Evolutionary conservation across 1,139 yeast genomes (phyloP).

Genomic region (Scheffersomyces segobiensis): DNA sequence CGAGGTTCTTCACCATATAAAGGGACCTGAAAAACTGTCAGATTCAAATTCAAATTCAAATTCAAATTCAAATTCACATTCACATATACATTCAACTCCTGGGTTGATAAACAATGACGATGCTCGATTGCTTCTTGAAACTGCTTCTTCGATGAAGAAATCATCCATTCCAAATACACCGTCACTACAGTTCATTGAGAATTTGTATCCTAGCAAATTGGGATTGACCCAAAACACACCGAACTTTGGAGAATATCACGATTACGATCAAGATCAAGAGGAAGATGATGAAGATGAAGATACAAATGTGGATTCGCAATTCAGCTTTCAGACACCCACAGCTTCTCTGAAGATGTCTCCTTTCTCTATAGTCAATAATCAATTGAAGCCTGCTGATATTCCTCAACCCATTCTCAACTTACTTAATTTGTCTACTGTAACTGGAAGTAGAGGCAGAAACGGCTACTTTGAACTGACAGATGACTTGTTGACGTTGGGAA

Average conservation of each 20-base stretch:
- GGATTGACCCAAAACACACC: slow-evolving; percentile 1
- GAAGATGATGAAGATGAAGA: slow-evolving; percentile 10
- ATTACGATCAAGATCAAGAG: slow-evolving; percentile 5
- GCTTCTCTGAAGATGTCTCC: slow-evolving; percentile 50
- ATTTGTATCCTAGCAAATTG: not conserved
- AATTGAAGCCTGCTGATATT: slow-evolving; percentile 26
- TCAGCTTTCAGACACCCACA: slow-evolving; percentile 41
- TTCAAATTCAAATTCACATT: not conserved
- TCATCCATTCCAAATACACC: slow-evolving; percentile 6
- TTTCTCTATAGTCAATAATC: slow-evolving; percentile 44
- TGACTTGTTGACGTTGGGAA: slow-evolving; percentile 50
- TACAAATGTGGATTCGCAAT: slow-evolving; percentile 7
- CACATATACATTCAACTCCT: not conserved
- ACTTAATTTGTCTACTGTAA: slow-evolving; percentile 24
- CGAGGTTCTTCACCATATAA: not conserved
- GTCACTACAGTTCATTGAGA: not conserved
- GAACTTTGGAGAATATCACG: slow-evolving; percentile 1
- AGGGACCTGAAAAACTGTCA: not conserved
- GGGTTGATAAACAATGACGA: slow-evolving; percentile 12
- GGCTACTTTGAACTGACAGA: slow-evolving; percentile 12
- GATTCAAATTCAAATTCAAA: not conserved
- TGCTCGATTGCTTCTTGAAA: slow-evolving; percentile 27
- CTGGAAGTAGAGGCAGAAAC: not conserved
- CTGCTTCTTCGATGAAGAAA: slow-evolving; percentile 27
- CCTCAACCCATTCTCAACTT: slow-evolving; percentile 50